These are phyloP conservation scores for Cichorium intybus DNA, from an alignment of 140 eudicot genomes.

Conservation along the genomic window DNA sequence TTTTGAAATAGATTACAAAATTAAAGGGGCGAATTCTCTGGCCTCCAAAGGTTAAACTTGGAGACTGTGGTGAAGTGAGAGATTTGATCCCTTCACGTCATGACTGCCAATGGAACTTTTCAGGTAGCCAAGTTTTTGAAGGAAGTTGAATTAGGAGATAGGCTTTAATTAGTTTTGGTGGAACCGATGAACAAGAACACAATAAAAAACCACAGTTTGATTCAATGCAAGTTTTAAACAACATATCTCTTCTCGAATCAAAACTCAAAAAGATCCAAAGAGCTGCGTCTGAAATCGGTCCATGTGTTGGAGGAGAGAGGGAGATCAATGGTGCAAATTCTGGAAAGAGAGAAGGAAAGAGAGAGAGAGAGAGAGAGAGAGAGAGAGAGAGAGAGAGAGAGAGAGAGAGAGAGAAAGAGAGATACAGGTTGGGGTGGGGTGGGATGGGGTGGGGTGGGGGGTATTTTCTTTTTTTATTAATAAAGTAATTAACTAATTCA, in stretches of 20 bases:
- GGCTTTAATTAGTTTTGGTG: slow-evolving; percentile 90
- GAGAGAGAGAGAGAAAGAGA: no score
- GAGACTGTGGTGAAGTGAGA: slow-evolving; percentile 67
- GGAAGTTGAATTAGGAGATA: slow-evolving; percentile 81
- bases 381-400: no score
- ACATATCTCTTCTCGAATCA: slow-evolving; percentile 55
- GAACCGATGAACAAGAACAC: slow-evolving; percentile 63
- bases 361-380: no score
- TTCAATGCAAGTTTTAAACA: slow-evolving; percentile 77
- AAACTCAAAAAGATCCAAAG: slow-evolving; percentile 61
- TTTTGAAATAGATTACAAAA: slow-evolving; percentile 69
- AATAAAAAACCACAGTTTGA: slow-evolving; percentile 61
- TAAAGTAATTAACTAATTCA: no score
- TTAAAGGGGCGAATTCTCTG: slow-evolving; percentile 82
- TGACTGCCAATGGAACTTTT: slow-evolving; percentile 92
- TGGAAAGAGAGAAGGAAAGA: no score
- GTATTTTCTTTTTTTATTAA: no score
- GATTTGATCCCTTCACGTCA: slow-evolving; percentile 67
- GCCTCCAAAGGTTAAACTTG: slow-evolving; percentile 91
- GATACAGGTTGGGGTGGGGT: no score
- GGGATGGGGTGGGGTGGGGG: no score
- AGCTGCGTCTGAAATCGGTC: slow-evolving; percentile 55
- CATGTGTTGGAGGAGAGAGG: no score
- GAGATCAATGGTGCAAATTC: no score
- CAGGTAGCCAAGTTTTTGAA: slow-evolving; percentile 87